phyloP scores from a whole-genome alignment of 495 filamentous ascomycete genomes.

The Wilcoxina mikolae region DNA sequence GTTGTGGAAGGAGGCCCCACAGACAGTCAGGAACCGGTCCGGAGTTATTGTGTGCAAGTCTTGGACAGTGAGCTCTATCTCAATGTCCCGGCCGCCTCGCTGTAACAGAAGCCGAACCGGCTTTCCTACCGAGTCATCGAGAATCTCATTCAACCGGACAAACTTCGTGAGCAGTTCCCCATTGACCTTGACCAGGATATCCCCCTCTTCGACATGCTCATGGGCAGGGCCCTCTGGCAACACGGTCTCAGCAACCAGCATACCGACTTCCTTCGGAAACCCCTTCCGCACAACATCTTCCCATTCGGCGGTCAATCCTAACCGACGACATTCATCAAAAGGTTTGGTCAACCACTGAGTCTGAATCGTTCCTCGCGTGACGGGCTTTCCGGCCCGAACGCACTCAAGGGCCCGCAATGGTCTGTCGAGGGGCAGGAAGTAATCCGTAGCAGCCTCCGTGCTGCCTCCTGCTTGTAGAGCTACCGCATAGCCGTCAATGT shows the following conservation, averaged over 20 bases:
- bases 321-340: constrained; percentile 88
- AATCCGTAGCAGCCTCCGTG: constrained; percentile 90
- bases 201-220: constrained; percentile 74
- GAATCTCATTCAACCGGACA: constrained; percentile 76
- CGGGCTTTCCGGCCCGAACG: constrained; percentile 55
- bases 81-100: constrained; percentile 72
- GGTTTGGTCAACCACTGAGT: constrained; percentile 94
- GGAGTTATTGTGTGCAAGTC: constrained; percentile 91
- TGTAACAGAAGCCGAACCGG: constrained; percentile 64
- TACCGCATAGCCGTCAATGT: constrained; percentile 82
- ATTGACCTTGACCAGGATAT: constrained; percentile 91
- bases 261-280: constrained; percentile 86
- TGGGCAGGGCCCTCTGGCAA: constrained; percentile 81
- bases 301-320: constrained; percentile 73
- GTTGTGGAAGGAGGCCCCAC: constrained; percentile 85
- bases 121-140: constrained; percentile 73
- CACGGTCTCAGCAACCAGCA: constrained; percentile 92
- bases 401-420: constrained; percentile 75
- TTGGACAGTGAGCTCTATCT: constrained; percentile 72
- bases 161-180: constrained; percentile 89
- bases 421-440: constrained; percentile 87
- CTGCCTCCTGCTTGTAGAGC: constrained; percentile 90
- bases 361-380: constrained; percentile 89
- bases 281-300: constrained; percentile 64
- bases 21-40: constrained; percentile 85